These are phyloP conservation scores for Stipa capillata DNA, from an alignment of 176 grass and related monocot genomes.

Conservation along the genomic window DNA sequence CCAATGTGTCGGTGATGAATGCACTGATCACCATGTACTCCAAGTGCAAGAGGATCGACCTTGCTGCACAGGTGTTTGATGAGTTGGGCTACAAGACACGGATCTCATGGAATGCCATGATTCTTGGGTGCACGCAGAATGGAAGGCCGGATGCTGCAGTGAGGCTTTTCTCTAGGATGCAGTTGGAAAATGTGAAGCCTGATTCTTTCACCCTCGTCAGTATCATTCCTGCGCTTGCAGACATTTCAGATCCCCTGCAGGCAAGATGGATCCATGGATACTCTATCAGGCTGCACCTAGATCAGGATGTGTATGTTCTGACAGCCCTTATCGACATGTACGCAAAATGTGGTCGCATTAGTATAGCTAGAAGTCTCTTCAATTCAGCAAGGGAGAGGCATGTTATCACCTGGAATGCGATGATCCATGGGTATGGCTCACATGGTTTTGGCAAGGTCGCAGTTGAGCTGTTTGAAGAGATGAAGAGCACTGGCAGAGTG, in stretches of 20 bases:
- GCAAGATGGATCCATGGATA: slow-evolving; percentile 62
- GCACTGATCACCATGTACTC: slow-evolving; percentile 38
- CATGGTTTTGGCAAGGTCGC: slow-evolving; percentile 45
- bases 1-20: slow-evolving; percentile 49
- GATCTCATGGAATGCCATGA: slow-evolving; percentile 68
- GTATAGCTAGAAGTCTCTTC: slow-evolving; percentile 41
- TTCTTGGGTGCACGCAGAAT: slow-evolving; percentile 49
- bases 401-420: slow-evolving; percentile 52
- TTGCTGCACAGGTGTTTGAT: slow-evolving; percentile 30
- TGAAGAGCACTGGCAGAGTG: slow-evolving; percentile 29
- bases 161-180: slow-evolving; percentile 51
- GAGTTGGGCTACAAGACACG: slow-evolving; percentile 26
- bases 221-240: slow-evolving; percentile 43
- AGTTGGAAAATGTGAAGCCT: slow-evolving; percentile 31
- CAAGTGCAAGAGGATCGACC: slow-evolving; percentile 46
- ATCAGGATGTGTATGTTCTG: slow-evolving; percentile 42
- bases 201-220: slow-evolving; percentile 64
- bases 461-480: slow-evolving; percentile 51
- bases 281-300: slow-evolving; percentile 35
- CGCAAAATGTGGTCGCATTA: slow-evolving; percentile 30
- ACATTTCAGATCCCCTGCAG: slow-evolving; percentile 44
- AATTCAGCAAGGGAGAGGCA: slow-evolving; percentile 34
- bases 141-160: slow-evolving; percentile 25
- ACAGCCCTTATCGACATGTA: slow-evolving; percentile 63
- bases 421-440: slow-evolving; percentile 62